Evolutionary conservation across 1,139 yeast species (phyloP), one percentile per base, ranked within the genome.

Genomic region (Candida gigantensis): DNA sequence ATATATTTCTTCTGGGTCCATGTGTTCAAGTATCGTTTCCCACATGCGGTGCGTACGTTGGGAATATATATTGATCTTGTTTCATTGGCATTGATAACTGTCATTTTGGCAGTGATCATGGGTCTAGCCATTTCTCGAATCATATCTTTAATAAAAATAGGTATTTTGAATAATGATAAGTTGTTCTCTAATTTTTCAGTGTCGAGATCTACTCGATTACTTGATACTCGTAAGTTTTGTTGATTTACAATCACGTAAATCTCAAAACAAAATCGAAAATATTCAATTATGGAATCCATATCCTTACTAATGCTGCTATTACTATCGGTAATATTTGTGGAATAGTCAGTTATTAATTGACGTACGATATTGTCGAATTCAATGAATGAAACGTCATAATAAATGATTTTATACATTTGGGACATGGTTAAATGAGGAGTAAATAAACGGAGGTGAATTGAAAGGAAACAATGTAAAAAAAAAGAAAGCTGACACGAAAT

Each of bases 71-170:
- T 29, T 9, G 21, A 24, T 5, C 29, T 24, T 12, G 9, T 23
- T 10, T 9, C 3, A 23, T 13, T 23, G 12, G 3, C n/a, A n/a
- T n/a, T 23, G 9, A 5, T 10, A 5, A 11, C 11, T 6, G 13
- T n/a, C 3, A 13, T 23, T 23, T 23, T 20, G 1, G 29, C 28
- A 1, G 30, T 20, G 12, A 27, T 32, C 42, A 35, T 39, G 10
- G 42, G 42, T 20, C 39, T 27, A 4, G 42, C 36, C 39, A 39
- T 39, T 39, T 39, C 42, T 21, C 42, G 34, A 27, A 39, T 39
- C 15, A 28, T 16, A 17, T 39, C 42, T 32, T 33, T 39, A 25
- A 39, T 32, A 28, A 30, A 35, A n/a, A 33, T 6, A 3, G 42
- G 39, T 5, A 36, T 25, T 18, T 19, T 29, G 13, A 29, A 35